Percentiles rank a stretch among this genome's conserved stretches.
Evolutionary conservation across 2,329 filamentous ascomycete genomes (phyloP).

Genomic region (Orbilia quercus): DNA sequence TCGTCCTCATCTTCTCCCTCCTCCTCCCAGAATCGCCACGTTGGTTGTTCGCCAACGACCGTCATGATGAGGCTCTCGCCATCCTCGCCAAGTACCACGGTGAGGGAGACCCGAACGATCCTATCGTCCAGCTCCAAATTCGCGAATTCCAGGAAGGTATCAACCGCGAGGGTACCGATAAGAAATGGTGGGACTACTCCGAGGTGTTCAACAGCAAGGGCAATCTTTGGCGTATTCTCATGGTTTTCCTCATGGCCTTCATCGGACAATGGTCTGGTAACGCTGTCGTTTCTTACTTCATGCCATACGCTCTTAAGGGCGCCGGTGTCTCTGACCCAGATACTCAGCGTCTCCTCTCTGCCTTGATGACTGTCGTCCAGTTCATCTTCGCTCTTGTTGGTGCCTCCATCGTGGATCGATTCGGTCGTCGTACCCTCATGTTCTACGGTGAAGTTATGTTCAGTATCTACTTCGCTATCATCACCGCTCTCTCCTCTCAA

Average conservation of each 20-base stretch:
- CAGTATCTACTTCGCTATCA: conserved; percentile 62
- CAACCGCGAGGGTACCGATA: conserved; percentile 66
- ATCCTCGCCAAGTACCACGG: conserved; percentile 64
- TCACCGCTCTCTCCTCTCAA: conserved; percentile 64
- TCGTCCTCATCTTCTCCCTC: conserved; percentile 64
- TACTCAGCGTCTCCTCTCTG: conserved; percentile 68
- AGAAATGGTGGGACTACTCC: conserved; percentile 67
- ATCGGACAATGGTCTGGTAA: conserved; percentile 72
- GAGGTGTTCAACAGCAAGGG: conserved; percentile 68
- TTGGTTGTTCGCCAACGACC: conserved; percentile 65
- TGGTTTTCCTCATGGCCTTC: conserved; percentile 68
- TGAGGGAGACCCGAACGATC: conserved; percentile 66
- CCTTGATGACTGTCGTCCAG: conserved; percentile 62
- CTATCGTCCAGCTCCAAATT: conserved; percentile 68
- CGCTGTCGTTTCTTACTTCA: conserved; percentile 69
- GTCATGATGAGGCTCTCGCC: conserved; percentile 65
- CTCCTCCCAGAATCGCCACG: conserved; percentile 64
- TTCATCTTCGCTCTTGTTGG: conserved; percentile 62
- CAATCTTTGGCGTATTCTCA: conserved; percentile 69
- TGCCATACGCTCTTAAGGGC: conserved; percentile 66
- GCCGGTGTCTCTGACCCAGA: conserved; percentile 67
- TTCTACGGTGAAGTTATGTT: conserved; percentile 67
- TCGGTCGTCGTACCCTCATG: conserved; percentile 63
- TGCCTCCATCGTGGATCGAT: conserved; percentile 60
- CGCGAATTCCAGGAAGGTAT: conserved; percentile 66